phyloP scores from a whole-genome alignment of 148 eudicot genomes.

The Vaccinium corymbosum region DNA sequence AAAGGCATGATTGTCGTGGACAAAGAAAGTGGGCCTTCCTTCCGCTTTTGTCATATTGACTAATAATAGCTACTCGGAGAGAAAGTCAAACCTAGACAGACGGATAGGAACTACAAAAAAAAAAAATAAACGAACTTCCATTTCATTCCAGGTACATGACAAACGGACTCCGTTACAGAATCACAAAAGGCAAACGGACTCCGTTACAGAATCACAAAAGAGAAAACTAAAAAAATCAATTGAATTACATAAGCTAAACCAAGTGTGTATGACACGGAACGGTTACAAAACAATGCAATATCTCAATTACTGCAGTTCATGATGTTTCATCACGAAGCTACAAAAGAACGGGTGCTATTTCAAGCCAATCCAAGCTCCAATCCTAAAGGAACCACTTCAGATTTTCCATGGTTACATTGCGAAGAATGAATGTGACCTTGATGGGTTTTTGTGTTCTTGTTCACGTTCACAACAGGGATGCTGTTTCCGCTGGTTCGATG shows the following conservation, averaged over 20 bases:
- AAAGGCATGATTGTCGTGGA: too few relatives aligned
- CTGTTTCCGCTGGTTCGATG: slow-evolving; percentile 55
- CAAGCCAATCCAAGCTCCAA: slow-evolving; percentile 77
- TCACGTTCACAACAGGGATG: slow-evolving; percentile 54
- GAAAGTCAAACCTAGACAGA: too few relatives aligned
- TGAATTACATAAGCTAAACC: slow-evolving; percentile 17
- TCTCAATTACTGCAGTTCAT: not conserved
- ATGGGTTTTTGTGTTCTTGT: slow-evolving; percentile 31
- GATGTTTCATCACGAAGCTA: slow-evolving; percentile 35
- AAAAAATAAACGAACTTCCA: not conserved
- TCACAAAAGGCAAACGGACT: not conserved
- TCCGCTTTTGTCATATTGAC: too few relatives aligned
- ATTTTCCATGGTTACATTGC: slow-evolving; percentile 54
- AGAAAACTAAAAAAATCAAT: not conserved
- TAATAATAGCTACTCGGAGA: too few relatives aligned
- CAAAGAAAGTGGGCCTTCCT: too few relatives aligned
- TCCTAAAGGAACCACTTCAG: slow-evolving; percentile 59
- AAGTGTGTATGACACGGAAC: not conserved
- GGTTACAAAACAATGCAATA: not conserved
- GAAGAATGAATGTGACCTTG: slow-evolving; percentile 64
- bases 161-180: not conserved
- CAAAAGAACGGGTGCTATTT: slow-evolving; percentile 40
- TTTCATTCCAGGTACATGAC: not conserved
- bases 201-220: not conserved
- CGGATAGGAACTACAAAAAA: not conserved